A percentile compares a stretch with the other conserved stretches of the same genome.
phyloP scores from a whole-genome alignment of 192 early-diverging fungal genomes.

The Coemansia sp. region DNA sequence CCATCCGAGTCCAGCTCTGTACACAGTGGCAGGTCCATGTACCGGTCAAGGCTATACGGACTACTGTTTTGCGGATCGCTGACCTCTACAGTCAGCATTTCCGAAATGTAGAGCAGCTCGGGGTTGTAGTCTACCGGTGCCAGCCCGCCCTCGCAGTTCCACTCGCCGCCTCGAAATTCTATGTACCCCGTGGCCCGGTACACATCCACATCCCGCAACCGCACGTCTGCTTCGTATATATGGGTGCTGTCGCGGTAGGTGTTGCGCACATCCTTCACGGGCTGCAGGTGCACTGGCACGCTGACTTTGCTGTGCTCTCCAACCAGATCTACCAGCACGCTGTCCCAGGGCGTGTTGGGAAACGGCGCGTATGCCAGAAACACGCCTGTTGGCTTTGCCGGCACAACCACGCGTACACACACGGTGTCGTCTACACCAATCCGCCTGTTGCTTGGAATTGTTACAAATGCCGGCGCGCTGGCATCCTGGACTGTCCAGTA shows the following conservation, averaged over 20 bases:
- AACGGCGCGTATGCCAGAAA: conserved; percentile 15
- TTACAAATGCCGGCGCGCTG: conserved; percentile 11
- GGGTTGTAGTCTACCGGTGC: conserved; percentile 30
- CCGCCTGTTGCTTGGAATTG: background rate
- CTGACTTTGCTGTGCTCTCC: conserved; percentile 7
- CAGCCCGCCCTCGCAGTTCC: conserved; percentile 49
- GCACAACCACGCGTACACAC: conserved; percentile 48
- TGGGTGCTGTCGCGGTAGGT: conserved; percentile 28
- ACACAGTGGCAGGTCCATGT: conserved; percentile 51
- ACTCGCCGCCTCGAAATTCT: conserved; percentile 46
- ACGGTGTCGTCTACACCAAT: conserved; percentile 20
- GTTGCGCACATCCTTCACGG: conserved; percentile 7
- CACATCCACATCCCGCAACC: conserved; percentile 34
- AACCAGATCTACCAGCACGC: conserved; percentile 32
- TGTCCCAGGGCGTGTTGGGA: conserved; percentile 32
- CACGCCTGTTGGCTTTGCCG: background rate
- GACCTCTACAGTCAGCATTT: conserved; percentile 1
- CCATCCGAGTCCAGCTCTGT: conserved; percentile 25
- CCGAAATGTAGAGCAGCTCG: conserved; percentile 18
- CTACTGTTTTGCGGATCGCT: background rate
- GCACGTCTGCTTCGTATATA: conserved; percentile 52
- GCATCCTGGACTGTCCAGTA: conserved; percentile 7
- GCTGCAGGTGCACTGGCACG: conserved; percentile 19
- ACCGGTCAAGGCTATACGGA: conserved; percentile 4
- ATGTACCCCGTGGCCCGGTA: conserved; percentile 33